Percentiles rank a stretch among this genome's conserved stretches.
Conservation (phyloP, 306 rosid species). For the Luffa acutangula region DNA sequence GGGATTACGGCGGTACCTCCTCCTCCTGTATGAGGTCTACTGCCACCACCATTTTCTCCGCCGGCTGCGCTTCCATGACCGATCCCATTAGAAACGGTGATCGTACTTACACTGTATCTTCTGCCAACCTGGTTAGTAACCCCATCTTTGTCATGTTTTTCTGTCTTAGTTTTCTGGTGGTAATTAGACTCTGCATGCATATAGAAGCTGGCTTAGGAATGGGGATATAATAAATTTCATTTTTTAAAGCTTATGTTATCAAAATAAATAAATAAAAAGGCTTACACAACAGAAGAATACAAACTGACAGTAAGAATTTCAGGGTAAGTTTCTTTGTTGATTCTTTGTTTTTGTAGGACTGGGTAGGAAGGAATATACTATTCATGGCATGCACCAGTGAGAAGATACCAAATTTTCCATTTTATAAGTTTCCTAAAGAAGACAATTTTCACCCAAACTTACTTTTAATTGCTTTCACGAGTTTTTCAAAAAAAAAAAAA, state of each 20-base stretch:
- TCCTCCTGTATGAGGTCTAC: constrained; percentile 26
- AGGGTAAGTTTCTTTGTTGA: not conserved
- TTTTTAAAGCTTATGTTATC: not conserved
- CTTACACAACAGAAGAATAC: no score
- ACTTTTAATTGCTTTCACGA: not conserved
- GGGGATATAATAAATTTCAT: not conserved
- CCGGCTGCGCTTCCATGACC: constrained; percentile 19
- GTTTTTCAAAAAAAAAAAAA: no score
- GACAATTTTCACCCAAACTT: not conserved
- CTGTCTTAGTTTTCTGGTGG: constrained; percentile 8
- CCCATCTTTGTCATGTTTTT: constrained; percentile 2
- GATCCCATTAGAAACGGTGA: constrained; percentile 22
- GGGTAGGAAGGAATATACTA: not conserved
- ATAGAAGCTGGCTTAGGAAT: not conserved
- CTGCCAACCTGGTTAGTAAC: not conserved
- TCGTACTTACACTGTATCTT: not conserved
- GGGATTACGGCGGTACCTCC: constrained; percentile 44
- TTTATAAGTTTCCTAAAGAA: not conserved
- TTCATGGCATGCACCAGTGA: not conserved
- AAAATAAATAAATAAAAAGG: not conserved
- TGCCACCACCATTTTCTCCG: constrained; percentile 16
- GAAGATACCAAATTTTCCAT: not conserved
- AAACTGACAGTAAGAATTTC: no score
- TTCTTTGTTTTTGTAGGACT: not conserved
- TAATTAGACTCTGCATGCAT: constrained; percentile 1